phyloP scores from a whole-genome alignment of 768 basidiomycete genomes.

The Aureoboletus auriporus region DNA sequence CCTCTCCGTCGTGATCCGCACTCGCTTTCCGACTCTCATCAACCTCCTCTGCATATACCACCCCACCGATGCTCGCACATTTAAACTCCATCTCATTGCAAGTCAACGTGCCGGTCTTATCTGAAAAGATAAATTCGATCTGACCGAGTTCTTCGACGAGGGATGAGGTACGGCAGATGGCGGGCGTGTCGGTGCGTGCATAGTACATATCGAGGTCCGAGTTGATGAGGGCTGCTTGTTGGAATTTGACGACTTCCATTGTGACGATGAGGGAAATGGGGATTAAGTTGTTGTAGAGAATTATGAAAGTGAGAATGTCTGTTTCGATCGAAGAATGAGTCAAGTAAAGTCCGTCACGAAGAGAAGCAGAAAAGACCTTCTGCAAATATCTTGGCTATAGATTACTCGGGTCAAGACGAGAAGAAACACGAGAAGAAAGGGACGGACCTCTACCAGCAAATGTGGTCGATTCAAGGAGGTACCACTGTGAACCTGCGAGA shows the following conservation, averaged over 20 bases:
- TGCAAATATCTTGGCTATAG: conserved; percentile 67
- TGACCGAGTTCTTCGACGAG: conserved; percentile 98
- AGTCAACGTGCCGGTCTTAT: conserved; percentile 93
- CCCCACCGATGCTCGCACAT: conserved; percentile 83
- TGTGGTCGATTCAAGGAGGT: conserved; percentile 63
- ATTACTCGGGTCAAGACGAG: conserved; percentile 3
- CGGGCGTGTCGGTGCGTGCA: conserved; percentile 90
- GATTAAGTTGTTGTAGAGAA: conserved; percentile 98
- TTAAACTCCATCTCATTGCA: conserved; percentile 99
- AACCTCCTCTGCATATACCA: conserved; percentile 85
- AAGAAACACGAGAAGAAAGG: not conserved
- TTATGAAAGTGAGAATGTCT: conserved; percentile 98
- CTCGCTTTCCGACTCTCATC: conserved; percentile 80
- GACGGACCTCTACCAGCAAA: conserved; percentile 61
- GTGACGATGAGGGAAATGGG: conserved; percentile 99
- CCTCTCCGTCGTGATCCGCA: conserved; percentile 36
- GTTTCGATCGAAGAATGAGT: conserved; percentile 11
- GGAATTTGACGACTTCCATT: conserved; percentile 99
- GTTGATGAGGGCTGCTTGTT: conserved; percentile 97
- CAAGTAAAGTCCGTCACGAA: not conserved
- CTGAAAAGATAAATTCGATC: conserved; percentile 94
- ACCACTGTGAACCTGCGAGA: conserved; percentile 86
- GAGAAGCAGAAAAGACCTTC: conserved; percentile 53
- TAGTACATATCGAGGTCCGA: conserved; percentile 99
- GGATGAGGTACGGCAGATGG: conserved; percentile 95